Conservation (phyloP, 2,329 filamentous ascomycete species). For the Ceratocystiopsis brevicomis region DNA sequence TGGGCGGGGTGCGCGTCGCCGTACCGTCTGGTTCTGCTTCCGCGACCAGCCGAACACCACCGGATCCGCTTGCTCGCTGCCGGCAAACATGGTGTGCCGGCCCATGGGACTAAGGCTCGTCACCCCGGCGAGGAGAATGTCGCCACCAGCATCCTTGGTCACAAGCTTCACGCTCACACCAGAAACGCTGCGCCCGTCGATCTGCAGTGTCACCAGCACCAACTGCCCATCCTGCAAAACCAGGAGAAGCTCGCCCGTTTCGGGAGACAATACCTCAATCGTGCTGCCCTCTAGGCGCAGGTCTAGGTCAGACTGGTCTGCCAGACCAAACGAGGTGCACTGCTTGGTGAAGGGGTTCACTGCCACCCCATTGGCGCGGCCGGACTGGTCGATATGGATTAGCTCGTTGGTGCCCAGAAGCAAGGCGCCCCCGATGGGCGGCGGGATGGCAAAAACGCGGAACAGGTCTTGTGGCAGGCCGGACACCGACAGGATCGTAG, state of each 20-base stretch:
- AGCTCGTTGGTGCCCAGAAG: constrained; percentile 78
- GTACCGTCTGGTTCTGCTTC: constrained; percentile 40
- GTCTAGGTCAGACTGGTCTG: constrained; percentile 65
- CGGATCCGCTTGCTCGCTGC: constrained; percentile 70
- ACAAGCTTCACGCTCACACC: constrained; percentile 59
- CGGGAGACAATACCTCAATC: constrained; percentile 56
- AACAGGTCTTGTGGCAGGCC: constrained; percentile 77
- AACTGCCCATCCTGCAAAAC: constrained; percentile 59
- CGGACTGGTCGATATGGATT: constrained; percentile 89
- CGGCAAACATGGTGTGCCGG: constrained; percentile 57
- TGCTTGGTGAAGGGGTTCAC: constrained; percentile 81
- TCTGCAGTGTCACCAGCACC: constrained; percentile 58
- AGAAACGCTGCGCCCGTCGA: constrained; percentile 83
- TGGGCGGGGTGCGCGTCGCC: constrained; percentile 27
- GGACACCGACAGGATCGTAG: constrained; percentile 71
- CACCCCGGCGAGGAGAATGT: constrained; percentile 38
- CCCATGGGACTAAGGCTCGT: constrained; percentile 54
- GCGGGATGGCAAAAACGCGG: constrained; percentile 61
- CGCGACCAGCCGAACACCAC: constrained; percentile 62
- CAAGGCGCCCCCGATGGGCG: constrained; percentile 74
- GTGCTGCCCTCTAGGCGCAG: constrained; percentile 66
- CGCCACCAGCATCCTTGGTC: constrained; percentile 40
- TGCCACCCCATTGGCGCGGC: constrained; percentile 78
- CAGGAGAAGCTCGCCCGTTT: constrained; percentile 70
- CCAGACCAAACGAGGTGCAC: constrained; percentile 64